A percentile compares a stretch with the other conserved stretches of the same genome.
These are phyloP conservation scores for Mrakia gelida DNA, from an alignment of 768 basidiomycete species.

Conservation along the genomic window DNA sequence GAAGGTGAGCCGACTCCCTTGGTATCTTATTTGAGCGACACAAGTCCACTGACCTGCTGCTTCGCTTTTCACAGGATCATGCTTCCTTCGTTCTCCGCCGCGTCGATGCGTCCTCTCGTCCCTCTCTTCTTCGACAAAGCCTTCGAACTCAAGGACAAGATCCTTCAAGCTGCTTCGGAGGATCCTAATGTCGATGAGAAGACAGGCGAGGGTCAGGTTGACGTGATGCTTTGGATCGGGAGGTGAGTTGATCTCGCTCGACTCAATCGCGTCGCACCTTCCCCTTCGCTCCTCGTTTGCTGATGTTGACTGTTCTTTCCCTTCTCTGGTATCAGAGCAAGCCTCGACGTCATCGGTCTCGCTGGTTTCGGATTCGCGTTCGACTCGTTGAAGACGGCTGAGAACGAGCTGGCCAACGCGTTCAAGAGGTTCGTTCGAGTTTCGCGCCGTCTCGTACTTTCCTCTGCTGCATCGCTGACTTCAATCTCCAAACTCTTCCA, in stretches of 20 bases:
- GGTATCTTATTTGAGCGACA: neutral
- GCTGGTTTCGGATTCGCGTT: slow-evolving; percentile 29
- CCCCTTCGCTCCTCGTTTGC: no score
- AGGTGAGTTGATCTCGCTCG: neutral
- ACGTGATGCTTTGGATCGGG: slow-evolving; percentile 26
- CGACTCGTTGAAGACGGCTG: slow-evolving; percentile 9
- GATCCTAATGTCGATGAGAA: neutral
- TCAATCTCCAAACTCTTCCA: neutral
- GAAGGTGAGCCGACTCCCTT: neutral
- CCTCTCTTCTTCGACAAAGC: slow-evolving; percentile 24
- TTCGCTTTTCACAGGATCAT: slow-evolving; percentile 12
- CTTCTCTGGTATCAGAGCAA: neutral
- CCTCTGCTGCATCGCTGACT: neutral
- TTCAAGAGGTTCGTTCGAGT: slow-evolving; percentile 10
- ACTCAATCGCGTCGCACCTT: neutral
- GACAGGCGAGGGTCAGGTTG: neutral
- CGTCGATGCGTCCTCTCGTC: slow-evolving; percentile 5
- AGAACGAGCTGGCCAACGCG: slow-evolving; percentile 23
- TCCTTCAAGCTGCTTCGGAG: neutral
- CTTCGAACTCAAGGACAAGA: slow-evolving; percentile 17
- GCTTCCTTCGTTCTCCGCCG: neutral
- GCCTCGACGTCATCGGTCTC: slow-evolving; percentile 25
- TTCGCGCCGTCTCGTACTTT: neutral
- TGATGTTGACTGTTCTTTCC: no score
- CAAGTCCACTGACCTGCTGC: neutral